Base-by-base conservation (phyloP, 2,329 filamentous ascomycete species). In the Pseudocercospora fijiensis region DNA sequence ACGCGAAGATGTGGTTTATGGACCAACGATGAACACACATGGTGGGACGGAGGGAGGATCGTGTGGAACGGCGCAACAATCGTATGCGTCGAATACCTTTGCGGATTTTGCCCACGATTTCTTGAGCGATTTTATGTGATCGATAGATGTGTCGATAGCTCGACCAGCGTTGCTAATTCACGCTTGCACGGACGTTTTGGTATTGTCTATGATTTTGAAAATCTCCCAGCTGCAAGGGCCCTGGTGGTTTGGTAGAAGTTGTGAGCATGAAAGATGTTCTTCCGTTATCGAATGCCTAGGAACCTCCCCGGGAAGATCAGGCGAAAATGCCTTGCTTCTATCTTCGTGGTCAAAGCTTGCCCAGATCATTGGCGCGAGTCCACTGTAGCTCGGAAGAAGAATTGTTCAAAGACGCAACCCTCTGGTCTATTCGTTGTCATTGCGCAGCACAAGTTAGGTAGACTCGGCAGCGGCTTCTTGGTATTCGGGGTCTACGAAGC, bases 51-150 rank as follows among this genome's bases (percentile, higher is more conserved):
- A 20, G 26, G 30, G 13, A 27, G 45, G 27, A 10, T 9, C 28
- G 16, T 56, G 55, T 57, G 62, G 64, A 45, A 64, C 64, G 9
- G 60, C 18, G 18, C 58, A 63, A 43, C 16, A 33, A 56, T 41
- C 61, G 24, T 55, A 57, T 16, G 61, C 43, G 58, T 61, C 62
- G 57, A 63, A 57, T 28, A 65, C 63, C 5, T 68, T 68, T 43
- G 53, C 61, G 16, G 66, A 68, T 49, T 68, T 61, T 55, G 65
- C 64, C 33, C 43, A 27, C 45, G 64, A 68, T 37, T 67, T 68
- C 27, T 58, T 66, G 60, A 59, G 52, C 27, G 63, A 53, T 30
- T 30, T 53, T 30, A 24, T 30, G 8, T 53, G 26, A 26, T 26
- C 18, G 13, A n/a, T 4, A n/a, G 10, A 6, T 41, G n/a, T 41